phyloP scores from a whole-genome alignment of 1,139 yeast genomes.

The Debaryomyces coudertii region DNA sequence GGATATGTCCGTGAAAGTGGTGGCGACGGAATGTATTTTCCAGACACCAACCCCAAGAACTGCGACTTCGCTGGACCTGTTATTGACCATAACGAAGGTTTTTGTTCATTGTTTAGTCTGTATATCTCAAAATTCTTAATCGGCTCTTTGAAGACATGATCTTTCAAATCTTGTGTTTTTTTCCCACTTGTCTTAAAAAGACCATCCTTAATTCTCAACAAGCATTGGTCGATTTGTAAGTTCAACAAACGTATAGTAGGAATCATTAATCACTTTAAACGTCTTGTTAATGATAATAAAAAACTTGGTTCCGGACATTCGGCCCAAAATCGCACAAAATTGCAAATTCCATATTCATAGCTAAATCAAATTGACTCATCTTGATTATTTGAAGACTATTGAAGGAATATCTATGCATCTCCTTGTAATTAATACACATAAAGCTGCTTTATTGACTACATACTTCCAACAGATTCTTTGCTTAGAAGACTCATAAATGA shows the following conservation, averaged over 20 bases:
- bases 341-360: background rate
- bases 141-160: conserved; percentile 26
- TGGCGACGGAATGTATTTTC: conserved; percentile 53
- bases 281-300: background rate
- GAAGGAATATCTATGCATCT: too few species aligned
- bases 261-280: background rate
- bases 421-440: too few species aligned
- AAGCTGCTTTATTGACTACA: too few species aligned
- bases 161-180: conserved; percentile 11
- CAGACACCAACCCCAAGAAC: conserved; percentile 37
- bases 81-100: conserved; percentile 36
- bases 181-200: conserved; percentile 18
- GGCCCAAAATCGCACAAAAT: background rate
- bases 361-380: background rate
- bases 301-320: background rate
- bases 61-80: conserved; percentile 40
- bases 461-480: too few species aligned
- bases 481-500: too few species aligned
- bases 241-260: background rate
- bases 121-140: conserved; percentile 30
- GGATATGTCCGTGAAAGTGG: conserved; percentile 61
- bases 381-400: background rate
- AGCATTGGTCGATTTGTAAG: conserved; percentile 11
- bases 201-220: conserved; percentile 22
- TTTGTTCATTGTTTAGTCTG: conserved; percentile 18